Percentiles rank a stretch among this genome's conserved stretches.
These are phyloP conservation scores for Coprinellus micaceus DNA, from an alignment of 768 basidiomycete species.

Conservation along the genomic window DNA sequence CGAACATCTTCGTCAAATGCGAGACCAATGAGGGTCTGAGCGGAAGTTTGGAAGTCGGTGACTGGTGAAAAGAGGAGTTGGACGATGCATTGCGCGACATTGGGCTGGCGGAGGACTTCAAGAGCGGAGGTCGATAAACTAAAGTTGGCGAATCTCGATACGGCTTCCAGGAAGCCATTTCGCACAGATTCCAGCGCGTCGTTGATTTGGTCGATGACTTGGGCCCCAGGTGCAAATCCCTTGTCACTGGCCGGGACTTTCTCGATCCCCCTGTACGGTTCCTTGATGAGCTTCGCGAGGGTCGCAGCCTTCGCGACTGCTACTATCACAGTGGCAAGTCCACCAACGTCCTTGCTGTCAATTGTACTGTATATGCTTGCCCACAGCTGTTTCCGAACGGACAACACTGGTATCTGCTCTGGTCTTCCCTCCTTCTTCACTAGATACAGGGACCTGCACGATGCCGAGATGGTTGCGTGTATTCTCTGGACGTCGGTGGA, in stretches of 20 bases:
- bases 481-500: slow-evolving; percentile 30
- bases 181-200: slow-evolving; percentile 52
- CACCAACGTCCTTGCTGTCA: slow-evolving; percentile 54
- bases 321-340: slow-evolving; percentile 53
- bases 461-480: slow-evolving; percentile 25
- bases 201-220: slow-evolving; percentile 56
- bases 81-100: slow-evolving; percentile 57
- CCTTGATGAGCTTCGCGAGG: slow-evolving; percentile 55
- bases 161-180: slow-evolving; percentile 55
- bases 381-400: slow-evolving; percentile 66
- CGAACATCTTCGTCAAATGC: slow-evolving; percentile 90
- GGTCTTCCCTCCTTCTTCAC: slow-evolving; percentile 13
- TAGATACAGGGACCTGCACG: slow-evolving; percentile 29
- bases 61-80: slow-evolving; percentile 80
- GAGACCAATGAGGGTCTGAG: slow-evolving; percentile 76
- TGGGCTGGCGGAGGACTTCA: slow-evolving; percentile 51
- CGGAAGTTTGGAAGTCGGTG: slow-evolving; percentile 67
- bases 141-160: slow-evolving; percentile 65
- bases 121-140: slow-evolving; percentile 49
- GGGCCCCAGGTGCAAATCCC: slow-evolving; percentile 19
- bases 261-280: slow-evolving; percentile 43
- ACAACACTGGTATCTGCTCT: slow-evolving; percentile 29
- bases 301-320: slow-evolving; percentile 60
- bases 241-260: slow-evolving; percentile 21
- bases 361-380: slow-evolving; percentile 56